Percentiles rank a stretch among this genome's conserved stretches.
Conservation (phyloP, 805 yeast genomes). For the Lipomyces anomalus region DNA sequence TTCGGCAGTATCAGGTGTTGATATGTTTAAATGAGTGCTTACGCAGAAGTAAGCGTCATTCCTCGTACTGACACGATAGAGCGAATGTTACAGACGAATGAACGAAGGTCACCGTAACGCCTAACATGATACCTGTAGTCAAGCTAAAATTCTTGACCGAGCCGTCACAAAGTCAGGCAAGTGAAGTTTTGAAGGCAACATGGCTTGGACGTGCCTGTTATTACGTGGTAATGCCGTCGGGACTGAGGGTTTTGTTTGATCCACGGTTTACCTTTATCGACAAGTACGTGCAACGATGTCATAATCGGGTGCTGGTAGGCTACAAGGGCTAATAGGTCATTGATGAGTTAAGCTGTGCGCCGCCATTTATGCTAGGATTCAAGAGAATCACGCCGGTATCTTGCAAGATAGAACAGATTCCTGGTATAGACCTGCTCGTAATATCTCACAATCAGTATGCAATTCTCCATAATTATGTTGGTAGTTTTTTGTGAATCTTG, state of each 20-base stretch:
- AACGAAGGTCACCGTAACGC: conserved; percentile 3
- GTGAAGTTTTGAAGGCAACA: conserved; percentile 9
- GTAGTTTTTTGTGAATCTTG: neutral
- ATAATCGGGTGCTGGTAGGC: no score
- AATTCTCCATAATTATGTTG: no score
- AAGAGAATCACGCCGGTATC: conserved; percentile 75
- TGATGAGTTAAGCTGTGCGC: conserved; percentile 17
- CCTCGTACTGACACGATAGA: neutral
- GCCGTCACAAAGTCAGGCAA: neutral
- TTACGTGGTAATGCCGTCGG: conserved; percentile 16
- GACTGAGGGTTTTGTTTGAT: conserved; percentile 12
- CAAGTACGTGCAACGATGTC: no score
- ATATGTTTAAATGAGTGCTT: conserved; percentile 4
- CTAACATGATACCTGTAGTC: conserved; percentile 13
- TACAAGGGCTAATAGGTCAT: no score
- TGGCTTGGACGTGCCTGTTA: conserved; percentile 22
- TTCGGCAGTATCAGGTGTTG: neutral
- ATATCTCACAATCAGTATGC: conserved; percentile 75
- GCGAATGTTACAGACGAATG: conserved; percentile 8
- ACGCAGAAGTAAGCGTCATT: conserved; percentile 1
- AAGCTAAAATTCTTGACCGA: conserved; percentile 5
- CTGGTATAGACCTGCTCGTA: conserved; percentile 61
- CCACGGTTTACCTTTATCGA: conserved; percentile 11
- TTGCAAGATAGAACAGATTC: conserved; percentile 55
- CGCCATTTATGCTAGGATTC: conserved; percentile 49